These are phyloP conservation scores for Noccaea caerulescens DNA, from an alignment of 345 rosid genomes.

Conservation along the genomic window DNA sequence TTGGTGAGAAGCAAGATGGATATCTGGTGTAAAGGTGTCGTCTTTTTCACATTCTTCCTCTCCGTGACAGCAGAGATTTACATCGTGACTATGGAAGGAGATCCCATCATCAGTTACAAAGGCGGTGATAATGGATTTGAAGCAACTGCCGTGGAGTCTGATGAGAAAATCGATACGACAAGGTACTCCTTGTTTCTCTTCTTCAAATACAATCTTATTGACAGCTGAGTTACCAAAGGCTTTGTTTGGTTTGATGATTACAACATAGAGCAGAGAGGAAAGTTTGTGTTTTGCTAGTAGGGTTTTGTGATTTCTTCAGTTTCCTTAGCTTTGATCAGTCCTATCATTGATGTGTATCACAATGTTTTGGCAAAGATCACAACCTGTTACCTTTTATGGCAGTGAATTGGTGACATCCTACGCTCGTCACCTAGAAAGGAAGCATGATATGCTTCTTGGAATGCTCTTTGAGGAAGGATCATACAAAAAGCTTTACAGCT, in stretches of 20 bases:
- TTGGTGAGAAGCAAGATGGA: slow-evolving; percentile 40
- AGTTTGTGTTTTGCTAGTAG: not conserved
- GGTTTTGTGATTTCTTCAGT: not conserved
- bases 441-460: slow-evolving; percentile 91
- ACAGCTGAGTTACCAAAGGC: not conserved
- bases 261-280: not conserved
- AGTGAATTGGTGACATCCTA: slow-evolving; percentile 85
- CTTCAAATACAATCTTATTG: slow-evolving; percentile 3
- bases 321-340: not conserved
- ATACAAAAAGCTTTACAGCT: slow-evolving; percentile 92
- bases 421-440: slow-evolving; percentile 83
- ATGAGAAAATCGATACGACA: slow-evolving; percentile 74
- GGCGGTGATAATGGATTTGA: slow-evolving; percentile 90
- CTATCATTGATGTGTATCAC: not conserved
- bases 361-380: not conserved
- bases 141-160: slow-evolving; percentile 87
- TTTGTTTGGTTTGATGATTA: not conserved
- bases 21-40: slow-evolving; percentile 37
- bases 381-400: slow-evolving; percentile 33
- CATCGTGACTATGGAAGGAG: slow-evolving; percentile 87
- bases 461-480: slow-evolving; percentile 74
- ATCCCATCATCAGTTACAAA: slow-evolving; percentile 80
- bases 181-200: slow-evolving; percentile 52
- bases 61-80: slow-evolving; percentile 71
- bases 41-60: slow-evolving; percentile 48